These are phyloP conservation scores for Acmispon strigosus DNA, from an alignment of 306 rosid genomes.

Conservation along the genomic window DNA sequence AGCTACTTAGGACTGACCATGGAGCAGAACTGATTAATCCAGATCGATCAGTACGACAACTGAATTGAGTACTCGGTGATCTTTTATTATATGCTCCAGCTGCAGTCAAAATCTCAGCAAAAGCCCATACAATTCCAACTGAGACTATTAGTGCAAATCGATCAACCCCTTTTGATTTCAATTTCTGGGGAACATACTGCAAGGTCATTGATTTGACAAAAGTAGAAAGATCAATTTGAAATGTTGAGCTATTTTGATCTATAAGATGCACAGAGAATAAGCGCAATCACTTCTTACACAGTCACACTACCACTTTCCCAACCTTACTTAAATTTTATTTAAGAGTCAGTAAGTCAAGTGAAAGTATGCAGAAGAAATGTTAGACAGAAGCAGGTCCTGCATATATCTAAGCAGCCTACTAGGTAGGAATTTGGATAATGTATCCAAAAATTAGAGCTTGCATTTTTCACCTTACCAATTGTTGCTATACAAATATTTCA, in stretches of 20 bases:
- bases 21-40: conserved; percentile 72
- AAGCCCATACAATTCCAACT: conserved; percentile 65
- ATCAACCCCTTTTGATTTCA: conserved; percentile 39
- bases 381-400: background rate
- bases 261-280: background rate
- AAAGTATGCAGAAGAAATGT: background rate
- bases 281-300: background rate
- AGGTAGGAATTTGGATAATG: background rate
- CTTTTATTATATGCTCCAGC: conserved; percentile 69
- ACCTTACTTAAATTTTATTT: background rate
- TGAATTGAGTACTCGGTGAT: conserved; percentile 62
- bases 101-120: conserved; percentile 74
- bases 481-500: background rate
- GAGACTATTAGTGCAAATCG: conserved; percentile 59
- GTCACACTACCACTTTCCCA: background rate
- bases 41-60: conserved; percentile 92
- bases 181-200: conserved; percentile 62
- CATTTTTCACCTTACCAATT: background rate
- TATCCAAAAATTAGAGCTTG: background rate
- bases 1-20: conserved; percentile 49
- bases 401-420: background rate
- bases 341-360: background rate
- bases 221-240: conserved; percentile 14
- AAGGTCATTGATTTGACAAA: conserved; percentile 22
- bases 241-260: background rate